Evolutionary conservation across 495 filamentous ascomycete genomes (phyloP), one percentile per base, ranked within the genome.

Genomic region (Penicillium goetzii): DNA sequence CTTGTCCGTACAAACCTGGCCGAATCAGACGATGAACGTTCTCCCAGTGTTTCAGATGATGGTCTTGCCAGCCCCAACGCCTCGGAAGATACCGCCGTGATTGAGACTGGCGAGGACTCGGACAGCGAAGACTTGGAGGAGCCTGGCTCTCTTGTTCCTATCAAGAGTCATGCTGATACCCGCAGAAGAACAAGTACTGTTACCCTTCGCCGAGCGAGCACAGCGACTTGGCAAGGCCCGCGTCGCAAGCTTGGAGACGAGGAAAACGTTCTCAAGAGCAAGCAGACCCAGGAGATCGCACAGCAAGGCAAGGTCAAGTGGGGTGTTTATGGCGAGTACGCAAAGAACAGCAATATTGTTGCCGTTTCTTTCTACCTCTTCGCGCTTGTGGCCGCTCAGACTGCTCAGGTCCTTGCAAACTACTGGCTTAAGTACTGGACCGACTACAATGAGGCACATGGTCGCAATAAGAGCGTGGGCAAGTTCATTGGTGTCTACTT

Each of bases 241-340:
- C 84, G 92, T 49, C 91, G 92, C 59, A 97, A 92, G 74, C 66
- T 92, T 41, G 83, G 80, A 15, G 95, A 99, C 72, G 91, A 97
- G 71, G 95, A 97, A 68, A 90, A 87, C 43, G 78, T 81, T 15
- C 71, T 85, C 62, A 97, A 90, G 80, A 91, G 89, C 60, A 91
- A 87, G 68, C 92, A 97, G 74, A 86, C 83, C 17, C 93, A 96
- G 72, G 96, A 99, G 74, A 86, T 87, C 56, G 85, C 85, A 0
- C 91, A 97, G 72, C 92, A 98, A 74, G 96, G 96, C 51, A 97
- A 97, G 72, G 96, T 99, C 60, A 97, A 97, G 75, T 97, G 96
- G 92, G 84, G 87, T 67, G 91, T 96, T 2, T 96, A 96, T 62
- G 76, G 75, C 34, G 92, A 94, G 75, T 97, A 98, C 70, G 93